Evolutionary conservation across 202 grass and related monocot genomes (phyloP), one percentile per base, ranked within the genome.

Genomic region (Schoenoplectus tabernaemontani): DNA sequence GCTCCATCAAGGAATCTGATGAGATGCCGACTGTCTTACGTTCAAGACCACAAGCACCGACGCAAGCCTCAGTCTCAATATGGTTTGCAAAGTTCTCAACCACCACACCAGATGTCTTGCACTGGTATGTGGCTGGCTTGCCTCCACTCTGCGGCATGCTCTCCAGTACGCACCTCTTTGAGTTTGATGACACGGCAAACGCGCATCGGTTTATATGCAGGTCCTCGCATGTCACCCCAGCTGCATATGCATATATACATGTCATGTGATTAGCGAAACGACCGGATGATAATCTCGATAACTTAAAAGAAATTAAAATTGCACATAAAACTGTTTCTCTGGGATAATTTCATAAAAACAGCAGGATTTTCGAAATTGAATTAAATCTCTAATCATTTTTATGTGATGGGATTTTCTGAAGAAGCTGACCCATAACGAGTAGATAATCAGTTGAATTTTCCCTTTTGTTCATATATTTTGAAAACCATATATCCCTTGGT

Each of bases 1-100:
- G 76, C 47, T 93, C 91, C 41, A 91, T 54, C 44, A 93, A 84
- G 20, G 86, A 86, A 78, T 93, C 91, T 13, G 91, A 91, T 7
- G 91, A 93, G 86, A 93, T 93, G n/a, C 91, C 91, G 51, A 86
- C 75, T 64, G 84, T 81, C 64, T 71, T 81, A 54, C 91, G 91
- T 38, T 88, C 86, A 65, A 91, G 84, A 65, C 91, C 88, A 47
- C 91, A 93, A 13, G 82, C 69, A 2, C 82, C 26, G 33, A 93
- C 84, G 54, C 91, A 93, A 6, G 82, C 82, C 67, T 93, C 88
- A 1, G 84, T 85, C 86, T 93, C 91, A 5, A 93, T 86, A 61
- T 46, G 57, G 19, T 88, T 71, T 13, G 82, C 71, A 38, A 91
- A 64, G 50, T 74, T 50, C 47, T 64, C 84, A 9, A 87, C 88